phyloP scores from a whole-genome alignment of 345 rosid species.

The Lagerstroemia speciosa region DNA sequence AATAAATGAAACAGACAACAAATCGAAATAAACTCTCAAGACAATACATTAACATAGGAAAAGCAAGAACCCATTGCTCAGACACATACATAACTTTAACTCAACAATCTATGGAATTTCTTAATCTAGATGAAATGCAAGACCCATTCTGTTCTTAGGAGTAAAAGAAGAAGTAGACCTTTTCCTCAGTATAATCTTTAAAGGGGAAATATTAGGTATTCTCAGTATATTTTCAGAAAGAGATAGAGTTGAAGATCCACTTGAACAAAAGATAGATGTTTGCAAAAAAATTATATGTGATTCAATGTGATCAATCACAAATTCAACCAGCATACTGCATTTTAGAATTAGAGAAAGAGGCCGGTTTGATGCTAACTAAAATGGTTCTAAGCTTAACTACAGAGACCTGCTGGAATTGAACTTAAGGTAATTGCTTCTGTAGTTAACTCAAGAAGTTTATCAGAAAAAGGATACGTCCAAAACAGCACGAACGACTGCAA shows the following conservation, averaged over 20 bases:
- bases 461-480: slow-evolving; percentile 91
- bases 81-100: no score
- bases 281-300: neutral
- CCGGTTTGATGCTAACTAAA: neutral
- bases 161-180: neutral
- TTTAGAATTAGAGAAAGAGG: neutral
- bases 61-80: no score
- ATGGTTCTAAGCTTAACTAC: neutral
- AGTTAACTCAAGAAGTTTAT: slow-evolving; percentile 2
- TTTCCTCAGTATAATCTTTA: neutral
- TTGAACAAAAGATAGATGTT: neutral
- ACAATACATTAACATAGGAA: no score
- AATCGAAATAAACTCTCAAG: no score
- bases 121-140: neutral
- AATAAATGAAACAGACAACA: neutral
- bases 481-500: slow-evolving; percentile 98
- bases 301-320: neutral
- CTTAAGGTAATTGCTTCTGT: neutral
- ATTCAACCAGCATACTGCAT: neutral
- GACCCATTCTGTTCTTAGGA: neutral
- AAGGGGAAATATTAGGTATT: neutral
- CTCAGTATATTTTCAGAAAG: neutral
- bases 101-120: neutral
- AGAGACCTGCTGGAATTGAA: neutral
- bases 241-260: neutral